Conservation (phyloP, 2,329 filamentous ascomycete species). For the Aspergillus piperis region DNA sequence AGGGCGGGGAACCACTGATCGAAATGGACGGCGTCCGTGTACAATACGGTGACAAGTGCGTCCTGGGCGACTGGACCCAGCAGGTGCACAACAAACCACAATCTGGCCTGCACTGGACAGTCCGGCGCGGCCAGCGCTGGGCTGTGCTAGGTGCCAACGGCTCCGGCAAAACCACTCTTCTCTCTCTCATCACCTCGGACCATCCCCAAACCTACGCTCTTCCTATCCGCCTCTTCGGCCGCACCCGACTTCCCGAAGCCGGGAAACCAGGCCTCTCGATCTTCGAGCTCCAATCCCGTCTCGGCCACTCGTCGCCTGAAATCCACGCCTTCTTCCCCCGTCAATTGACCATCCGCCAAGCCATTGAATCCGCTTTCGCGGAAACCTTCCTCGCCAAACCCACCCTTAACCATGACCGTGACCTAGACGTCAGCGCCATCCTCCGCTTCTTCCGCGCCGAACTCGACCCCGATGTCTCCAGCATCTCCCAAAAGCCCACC, state of each 20-base stretch:
- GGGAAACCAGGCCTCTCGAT: slow-evolving; percentile 76
- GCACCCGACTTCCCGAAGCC: slow-evolving; percentile 72
- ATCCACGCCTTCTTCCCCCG: slow-evolving; percentile 91
- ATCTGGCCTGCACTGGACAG: slow-evolving; percentile 76
- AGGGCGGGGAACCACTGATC: slow-evolving; percentile 68
- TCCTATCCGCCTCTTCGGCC: slow-evolving; percentile 83
- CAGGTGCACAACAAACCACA: slow-evolving; percentile 51
- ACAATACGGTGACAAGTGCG: slow-evolving; percentile 73
- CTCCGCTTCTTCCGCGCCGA: slow-evolving; percentile 78
- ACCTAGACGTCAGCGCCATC: slow-evolving; percentile 64
- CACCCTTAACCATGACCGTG: slow-evolving; percentile 59
- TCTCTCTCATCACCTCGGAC: slow-evolving; percentile 91
- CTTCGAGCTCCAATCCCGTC: slow-evolving; percentile 85
- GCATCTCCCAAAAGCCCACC: slow-evolving; percentile 19
- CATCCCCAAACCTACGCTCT: slow-evolving; percentile 92
- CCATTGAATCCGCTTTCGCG: slow-evolving; percentile 84
- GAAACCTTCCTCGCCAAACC: slow-evolving; percentile 79
- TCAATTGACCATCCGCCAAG: slow-evolving; percentile 68
- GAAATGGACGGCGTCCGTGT: slow-evolving; percentile 86
- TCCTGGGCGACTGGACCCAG: slow-evolving; percentile 79
- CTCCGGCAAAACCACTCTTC: slow-evolving; percentile 91
- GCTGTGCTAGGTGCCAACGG: slow-evolving; percentile 91
- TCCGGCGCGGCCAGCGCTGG: slow-evolving; percentile 82
- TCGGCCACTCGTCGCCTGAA: slow-evolving; percentile 92
- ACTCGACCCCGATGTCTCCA: slow-evolving; percentile 59